These are phyloP conservation scores for Penicillium sp. DNA, from an alignment of 2,329 filamentous ascomycete species.

Conservation along the genomic window DNA sequence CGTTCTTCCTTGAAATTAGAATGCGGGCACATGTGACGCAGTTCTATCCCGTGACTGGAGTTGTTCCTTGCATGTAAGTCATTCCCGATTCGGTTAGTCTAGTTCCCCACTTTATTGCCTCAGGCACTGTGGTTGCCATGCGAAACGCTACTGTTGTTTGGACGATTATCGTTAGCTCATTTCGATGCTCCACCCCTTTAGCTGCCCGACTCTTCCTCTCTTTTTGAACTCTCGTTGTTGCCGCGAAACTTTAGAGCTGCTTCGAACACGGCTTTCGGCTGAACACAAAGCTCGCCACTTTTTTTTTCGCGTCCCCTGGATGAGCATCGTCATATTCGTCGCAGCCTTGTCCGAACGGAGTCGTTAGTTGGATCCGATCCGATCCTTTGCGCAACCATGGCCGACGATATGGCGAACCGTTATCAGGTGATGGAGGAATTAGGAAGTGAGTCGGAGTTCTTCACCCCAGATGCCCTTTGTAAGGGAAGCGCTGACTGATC, in stretches of 20 bases:
- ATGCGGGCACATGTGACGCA: conserved; percentile 10
- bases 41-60: conserved; percentile 12
- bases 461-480: conserved; percentile 6
- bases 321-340: conserved; percentile 21
- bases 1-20: not conserved
- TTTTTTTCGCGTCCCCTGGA: conserved; percentile 13
- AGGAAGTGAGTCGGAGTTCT: conserved; percentile 69
- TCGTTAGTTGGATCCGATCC: conserved; percentile 22
- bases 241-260: conserved; percentile 11
- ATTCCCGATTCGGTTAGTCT: conserved; percentile 7
- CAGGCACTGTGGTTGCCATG: conserved; percentile 24
- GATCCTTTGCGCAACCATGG: conserved; percentile 39
- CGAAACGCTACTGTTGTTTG: conserved; percentile 30
- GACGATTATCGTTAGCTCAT: conserved; percentile 20
- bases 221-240: conserved; percentile 15
- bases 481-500: conserved; percentile 20
- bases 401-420: conserved; percentile 70
- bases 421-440: conserved; percentile 97
- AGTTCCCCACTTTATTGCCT: conserved; percentile 19
- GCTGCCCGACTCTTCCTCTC: conserved; percentile 17
- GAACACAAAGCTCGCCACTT: conserved; percentile 16
- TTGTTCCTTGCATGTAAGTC: conserved; percentile 24
- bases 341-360: conserved; percentile 24
- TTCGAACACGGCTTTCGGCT: conserved; percentile 6
- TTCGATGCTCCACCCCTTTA: conserved; percentile 30